phyloP scores from a whole-genome alignment of 1,284 basidiomycete genomes.

The Ustilago tritici region DNA sequence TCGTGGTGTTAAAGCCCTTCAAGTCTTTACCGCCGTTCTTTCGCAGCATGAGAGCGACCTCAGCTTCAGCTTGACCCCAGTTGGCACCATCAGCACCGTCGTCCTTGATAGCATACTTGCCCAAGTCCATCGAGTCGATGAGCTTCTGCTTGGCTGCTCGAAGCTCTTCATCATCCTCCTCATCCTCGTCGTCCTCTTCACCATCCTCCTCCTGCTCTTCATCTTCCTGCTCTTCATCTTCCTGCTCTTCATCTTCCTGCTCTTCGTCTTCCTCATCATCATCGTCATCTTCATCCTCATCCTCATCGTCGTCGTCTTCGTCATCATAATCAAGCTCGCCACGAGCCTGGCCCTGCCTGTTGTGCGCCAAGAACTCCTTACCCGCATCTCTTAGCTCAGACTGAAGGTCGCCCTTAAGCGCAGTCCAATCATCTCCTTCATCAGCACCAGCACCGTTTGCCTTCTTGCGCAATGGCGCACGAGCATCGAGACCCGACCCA shows the following conservation, averaged over 20 bases:
- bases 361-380: slow-evolving; percentile 32
- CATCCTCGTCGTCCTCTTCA: slow-evolving; percentile 18
- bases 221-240: too few relatives aligned
- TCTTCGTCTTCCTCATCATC: slow-evolving; percentile 21
- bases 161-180: slow-evolving; percentile 35
- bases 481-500: slow-evolving; percentile 20
- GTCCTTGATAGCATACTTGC: slow-evolving; percentile 57
- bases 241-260: slow-evolving; percentile 21
- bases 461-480: slow-evolving; percentile 26
- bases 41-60: slow-evolving; percentile 53
- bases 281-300: slow-evolving; percentile 20
- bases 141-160: slow-evolving; percentile 46
- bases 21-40: slow-evolving; percentile 47
- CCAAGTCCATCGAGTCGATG: slow-evolving; percentile 58
- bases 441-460: slow-evolving; percentile 19
- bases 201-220: slow-evolving; percentile 18
- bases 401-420: slow-evolving; percentile 52
- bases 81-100: slow-evolving; percentile 24
- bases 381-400: slow-evolving; percentile 59
- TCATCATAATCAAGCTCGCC: slow-evolving; percentile 30
- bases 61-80: slow-evolving; percentile 65
- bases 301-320: slow-evolving; percentile 33
- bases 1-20: slow-evolving; percentile 51
- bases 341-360: slow-evolving; percentile 22
- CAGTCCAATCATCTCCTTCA: slow-evolving; percentile 36